These are phyloP conservation scores for Diaporthe nobilis DNA, from an alignment of 2,329 filamentous ascomycete genomes.

Conservation along the genomic window DNA sequence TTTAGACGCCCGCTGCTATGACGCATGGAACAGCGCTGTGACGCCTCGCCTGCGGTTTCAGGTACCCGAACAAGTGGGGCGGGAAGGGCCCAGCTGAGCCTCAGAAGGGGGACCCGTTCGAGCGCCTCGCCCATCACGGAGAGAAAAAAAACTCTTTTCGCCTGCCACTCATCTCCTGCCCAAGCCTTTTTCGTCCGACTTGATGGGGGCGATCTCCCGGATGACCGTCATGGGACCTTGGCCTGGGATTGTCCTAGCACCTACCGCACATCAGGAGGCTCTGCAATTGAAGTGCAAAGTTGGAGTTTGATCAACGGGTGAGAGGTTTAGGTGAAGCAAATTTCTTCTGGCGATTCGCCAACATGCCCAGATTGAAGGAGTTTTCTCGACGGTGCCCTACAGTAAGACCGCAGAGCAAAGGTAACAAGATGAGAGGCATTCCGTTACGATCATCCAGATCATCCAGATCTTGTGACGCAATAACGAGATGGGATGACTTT, in stretches of 20 bases:
- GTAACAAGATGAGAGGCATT: not conserved
- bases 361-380: not conserved
- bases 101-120: not conserved
- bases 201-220: conserved; percentile 21
- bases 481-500: not conserved
- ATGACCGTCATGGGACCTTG: not conserved
- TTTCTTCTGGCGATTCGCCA: not conserved
- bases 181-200: conserved; percentile 17
- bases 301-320: conserved; percentile 20
- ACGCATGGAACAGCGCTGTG: conserved; percentile 34
- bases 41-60: conserved; percentile 30
- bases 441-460: not conserved
- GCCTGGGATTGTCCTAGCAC: not conserved
- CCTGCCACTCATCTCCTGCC: not conserved
- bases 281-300: not conserved
- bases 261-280: not conserved
- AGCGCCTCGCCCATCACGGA: not conserved
- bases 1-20: conserved; percentile 23
- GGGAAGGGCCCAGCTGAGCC: conserved; percentile 4
- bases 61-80: conserved; percentile 19
- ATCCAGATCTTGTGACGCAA: not conserved
- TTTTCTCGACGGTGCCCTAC: too few relatives aligned
- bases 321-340: not conserved
- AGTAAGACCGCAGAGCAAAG: not conserved
- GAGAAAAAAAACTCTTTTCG: not conserved